Percentiles rank a stretch among this genome's conserved stretches.
Evolutionary conservation across 2,329 filamentous ascomycete genomes (phyloP).

Genomic region (Taxawa tesnikishii): DNA sequence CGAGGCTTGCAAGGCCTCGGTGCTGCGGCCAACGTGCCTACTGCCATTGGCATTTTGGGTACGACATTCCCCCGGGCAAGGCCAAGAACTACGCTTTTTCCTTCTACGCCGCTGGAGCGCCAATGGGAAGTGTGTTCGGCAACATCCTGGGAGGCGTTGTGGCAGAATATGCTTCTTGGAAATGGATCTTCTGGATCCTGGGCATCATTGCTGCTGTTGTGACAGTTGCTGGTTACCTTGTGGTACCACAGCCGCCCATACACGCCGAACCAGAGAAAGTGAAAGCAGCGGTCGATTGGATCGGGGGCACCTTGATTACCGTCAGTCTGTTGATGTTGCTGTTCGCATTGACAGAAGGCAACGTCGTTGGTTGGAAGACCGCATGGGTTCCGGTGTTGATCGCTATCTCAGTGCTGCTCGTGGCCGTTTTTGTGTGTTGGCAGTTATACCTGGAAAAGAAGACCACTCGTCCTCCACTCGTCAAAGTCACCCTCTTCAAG

Average conservation of each 20-base stretch:
- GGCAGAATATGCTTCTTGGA: conserved; percentile 50
- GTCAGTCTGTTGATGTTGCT: conserved; percentile 49
- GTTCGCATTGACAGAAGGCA: conserved; percentile 57
- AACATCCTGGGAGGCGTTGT: conserved; percentile 54
- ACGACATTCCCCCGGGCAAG: conserved; percentile 55
- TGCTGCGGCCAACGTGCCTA: conserved; percentile 57
- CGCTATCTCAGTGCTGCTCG: conserved; percentile 43
- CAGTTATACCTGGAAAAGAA: conserved; percentile 46
- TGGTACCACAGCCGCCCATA: conserved; percentile 43
- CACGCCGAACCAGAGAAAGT: conserved; percentile 11
- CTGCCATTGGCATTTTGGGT: conserved; percentile 57
- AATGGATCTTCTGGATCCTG: conserved; percentile 55
- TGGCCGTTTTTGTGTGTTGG: conserved; percentile 48
- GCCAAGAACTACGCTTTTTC: conserved; percentile 62
- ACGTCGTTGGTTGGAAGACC: conserved; percentile 54
- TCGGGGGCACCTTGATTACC: conserved; percentile 52
- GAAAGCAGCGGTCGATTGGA: conserved; percentile 49
- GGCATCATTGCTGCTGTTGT: conserved; percentile 48
- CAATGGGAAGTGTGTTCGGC: conserved; percentile 51
- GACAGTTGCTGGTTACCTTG: conserved; percentile 43
- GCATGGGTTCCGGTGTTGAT: conserved; percentile 51
- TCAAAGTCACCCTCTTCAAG: conserved; percentile 53
- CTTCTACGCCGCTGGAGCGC: conserved; percentile 50
- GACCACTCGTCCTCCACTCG: conserved; percentile 41
- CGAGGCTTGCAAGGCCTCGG: conserved; percentile 56